Conservation (phyloP, 2,329 filamentous ascomycete species). For the Cadophora malorum region DNA sequence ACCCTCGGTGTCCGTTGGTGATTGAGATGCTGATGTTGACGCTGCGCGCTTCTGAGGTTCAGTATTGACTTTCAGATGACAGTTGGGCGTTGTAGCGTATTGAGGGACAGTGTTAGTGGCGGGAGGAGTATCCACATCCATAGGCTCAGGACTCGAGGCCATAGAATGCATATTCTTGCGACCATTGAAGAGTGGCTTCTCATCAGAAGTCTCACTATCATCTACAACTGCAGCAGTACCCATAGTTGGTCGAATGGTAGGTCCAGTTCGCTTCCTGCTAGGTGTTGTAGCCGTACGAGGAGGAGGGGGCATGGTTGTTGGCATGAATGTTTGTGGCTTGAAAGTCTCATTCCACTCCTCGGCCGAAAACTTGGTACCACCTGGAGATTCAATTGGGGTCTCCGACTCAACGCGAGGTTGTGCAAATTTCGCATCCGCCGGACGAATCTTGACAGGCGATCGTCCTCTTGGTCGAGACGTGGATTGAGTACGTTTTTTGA, state of each 20-base stretch:
- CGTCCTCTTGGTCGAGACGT: constrained; percentile 39
- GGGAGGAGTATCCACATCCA: constrained; percentile 67
- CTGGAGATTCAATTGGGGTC: constrained; percentile 39
- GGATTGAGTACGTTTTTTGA: constrained; percentile 40
- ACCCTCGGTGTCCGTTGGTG: constrained; percentile 35
- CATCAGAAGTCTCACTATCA: constrained; percentile 39
- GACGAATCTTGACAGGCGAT: constrained; percentile 43
- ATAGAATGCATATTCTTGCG: constrained; percentile 36
- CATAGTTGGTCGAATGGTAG: constrained; percentile 38
- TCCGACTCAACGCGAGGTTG: constrained; percentile 32
- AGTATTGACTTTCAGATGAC: constrained; percentile 59
- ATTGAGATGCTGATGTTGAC: constrained; percentile 36
- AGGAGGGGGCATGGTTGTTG: constrained; percentile 31
- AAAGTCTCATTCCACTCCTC: constrained; percentile 44
- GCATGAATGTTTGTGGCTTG: constrained; percentile 44
- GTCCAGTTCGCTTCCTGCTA: constrained; percentile 34
- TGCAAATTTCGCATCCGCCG: constrained; percentile 31
- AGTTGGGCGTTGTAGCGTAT: constrained; percentile 59
- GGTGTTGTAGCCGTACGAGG: constrained; percentile 25
- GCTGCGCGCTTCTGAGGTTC: constrained; percentile 58
- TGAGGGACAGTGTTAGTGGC: constrained; percentile 44
- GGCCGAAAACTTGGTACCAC: constrained; percentile 42
- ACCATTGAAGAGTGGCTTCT: constrained; percentile 42
- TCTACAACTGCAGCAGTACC: constrained; percentile 42
- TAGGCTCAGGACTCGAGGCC: constrained; percentile 59